These are phyloP conservation scores for Tephrocybe sp. DNA, from an alignment of 768 basidiomycete genomes.

Conservation along the genomic window DNA sequence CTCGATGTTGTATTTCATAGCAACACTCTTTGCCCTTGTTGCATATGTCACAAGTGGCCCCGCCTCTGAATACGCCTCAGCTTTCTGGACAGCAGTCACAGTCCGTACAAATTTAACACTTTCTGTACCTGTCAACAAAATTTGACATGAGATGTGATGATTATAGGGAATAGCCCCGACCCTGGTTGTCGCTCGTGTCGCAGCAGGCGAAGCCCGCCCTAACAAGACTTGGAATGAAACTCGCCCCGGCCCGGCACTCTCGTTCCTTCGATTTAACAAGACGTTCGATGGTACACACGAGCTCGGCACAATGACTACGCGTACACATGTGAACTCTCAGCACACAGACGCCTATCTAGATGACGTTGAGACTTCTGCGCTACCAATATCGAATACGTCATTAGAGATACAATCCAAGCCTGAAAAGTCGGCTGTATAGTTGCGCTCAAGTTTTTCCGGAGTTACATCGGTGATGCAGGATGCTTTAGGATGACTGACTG, in stretches of 20 bases:
- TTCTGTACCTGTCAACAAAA: not conserved
- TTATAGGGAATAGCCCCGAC: slow-evolving; percentile 17
- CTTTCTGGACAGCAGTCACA: slow-evolving; percentile 18
- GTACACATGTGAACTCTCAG: slow-evolving; percentile 1
- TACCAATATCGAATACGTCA: not conserved
- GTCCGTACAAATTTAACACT: slow-evolving; percentile 2
- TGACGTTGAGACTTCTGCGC: slow-evolving; percentile 10
- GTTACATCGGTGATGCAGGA: not conserved
- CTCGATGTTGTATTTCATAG: slow-evolving; percentile 15
- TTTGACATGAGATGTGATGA: not conserved
- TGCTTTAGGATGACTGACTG: too few species aligned
- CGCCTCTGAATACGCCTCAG: slow-evolving; percentile 18
- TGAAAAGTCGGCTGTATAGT: not conserved
- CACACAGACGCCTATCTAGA: not conserved
- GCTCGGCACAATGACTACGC: slow-evolving; percentile 4
- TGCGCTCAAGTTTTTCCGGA: too few species aligned
- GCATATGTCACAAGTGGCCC: slow-evolving; percentile 16
- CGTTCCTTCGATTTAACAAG: slow-evolving; percentile 16
- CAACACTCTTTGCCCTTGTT: slow-evolving; percentile 17
- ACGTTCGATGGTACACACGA: not conserved
- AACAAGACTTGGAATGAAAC: slow-evolving; percentile 14
- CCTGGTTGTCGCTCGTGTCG: slow-evolving; percentile 17
- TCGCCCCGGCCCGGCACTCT: slow-evolving; percentile 4
- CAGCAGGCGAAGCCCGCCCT: slow-evolving; percentile 13
- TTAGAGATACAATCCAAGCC: slow-evolving; percentile 5